Percentiles rank a stretch among this genome's conserved stretches.
Conservation (phyloP, 345 rosid genomes). For the Anacardium occidentale region DNA sequence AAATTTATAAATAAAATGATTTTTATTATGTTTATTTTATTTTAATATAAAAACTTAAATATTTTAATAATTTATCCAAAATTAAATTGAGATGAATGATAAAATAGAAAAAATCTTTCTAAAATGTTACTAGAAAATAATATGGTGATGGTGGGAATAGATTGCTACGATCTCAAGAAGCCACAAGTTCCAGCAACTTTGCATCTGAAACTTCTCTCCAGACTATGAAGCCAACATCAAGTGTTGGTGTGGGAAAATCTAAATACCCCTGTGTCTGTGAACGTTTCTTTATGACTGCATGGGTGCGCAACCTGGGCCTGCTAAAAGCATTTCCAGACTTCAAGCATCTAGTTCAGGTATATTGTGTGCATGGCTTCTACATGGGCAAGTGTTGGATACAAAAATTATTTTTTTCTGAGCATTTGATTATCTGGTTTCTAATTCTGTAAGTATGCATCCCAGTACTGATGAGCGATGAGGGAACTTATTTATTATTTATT, state of each 20-base stretch:
- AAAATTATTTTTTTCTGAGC: not conserved
- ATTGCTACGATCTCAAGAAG: constrained; percentile 69
- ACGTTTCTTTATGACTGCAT: constrained; percentile 98
- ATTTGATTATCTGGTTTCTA: not conserved
- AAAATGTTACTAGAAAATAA: no score
- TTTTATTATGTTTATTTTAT: no score
- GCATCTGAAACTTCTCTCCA: constrained; percentile 29
- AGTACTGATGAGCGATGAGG: not conserved
- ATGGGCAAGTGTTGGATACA: constrained; percentile 9
- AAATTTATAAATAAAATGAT: no score
- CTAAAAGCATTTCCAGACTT: constrained; percentile 95
- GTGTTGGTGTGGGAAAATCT: constrained; percentile 26
- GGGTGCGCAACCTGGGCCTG: constrained; percentile 94
- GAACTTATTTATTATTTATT: not conserved
- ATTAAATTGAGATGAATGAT: no score
- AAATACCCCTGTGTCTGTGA: constrained; percentile 83
- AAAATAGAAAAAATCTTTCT: no score
- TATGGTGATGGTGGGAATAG: constrained; percentile 47
- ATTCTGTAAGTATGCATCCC: not conserved
- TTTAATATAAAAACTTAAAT: no score
- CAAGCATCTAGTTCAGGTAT: constrained; percentile 95
- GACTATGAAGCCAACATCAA: constrained; percentile 37
- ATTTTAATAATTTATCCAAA: no score
- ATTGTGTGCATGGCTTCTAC: constrained; percentile 20
- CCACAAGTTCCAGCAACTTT: constrained; percentile 62